Evolutionary conservation across 805 yeast genomes (phyloP).

Genomic region (Monosporozyma unispora): DNA sequence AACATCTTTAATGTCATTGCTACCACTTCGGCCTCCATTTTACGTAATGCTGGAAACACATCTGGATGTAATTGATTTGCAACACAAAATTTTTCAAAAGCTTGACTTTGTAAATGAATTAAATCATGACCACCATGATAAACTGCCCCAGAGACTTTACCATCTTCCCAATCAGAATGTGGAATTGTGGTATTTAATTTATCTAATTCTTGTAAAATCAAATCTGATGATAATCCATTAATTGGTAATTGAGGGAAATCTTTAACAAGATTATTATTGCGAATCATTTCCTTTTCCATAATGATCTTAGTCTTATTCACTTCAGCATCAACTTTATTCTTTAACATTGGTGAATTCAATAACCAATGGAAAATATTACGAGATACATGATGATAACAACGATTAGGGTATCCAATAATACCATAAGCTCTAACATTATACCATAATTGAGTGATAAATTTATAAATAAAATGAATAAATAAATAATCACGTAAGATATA

Average conservation of each 20-base stretch:
- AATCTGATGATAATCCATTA: slow-evolving; percentile 42
- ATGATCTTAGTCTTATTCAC: slow-evolving; percentile 37
- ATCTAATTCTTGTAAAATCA: slow-evolving; percentile 45
- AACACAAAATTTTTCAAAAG: slow-evolving; percentile 68
- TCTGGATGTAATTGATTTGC: slow-evolving; percentile 96
- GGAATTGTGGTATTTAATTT: slow-evolving; percentile 38
- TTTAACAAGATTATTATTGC: slow-evolving; percentile 38
- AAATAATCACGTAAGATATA: slow-evolving; percentile 18
- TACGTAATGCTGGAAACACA: slow-evolving; percentile 90
- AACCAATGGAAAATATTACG: slow-evolving; percentile 28
- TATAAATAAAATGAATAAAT: slow-evolving; percentile 13
- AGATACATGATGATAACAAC: slow-evolving; percentile 12
- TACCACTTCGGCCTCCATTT: slow-evolving; percentile 94
- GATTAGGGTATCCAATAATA: slow-evolving; percentile 22
- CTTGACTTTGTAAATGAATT: slow-evolving; percentile 61
- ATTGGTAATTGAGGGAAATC: slow-evolving; percentile 48
- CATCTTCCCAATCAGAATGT: slow-evolving; percentile 75
- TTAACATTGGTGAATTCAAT: slow-evolving; percentile 44
- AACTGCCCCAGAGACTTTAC: slow-evolving; percentile 89
- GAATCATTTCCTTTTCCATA: slow-evolving; percentile 52
- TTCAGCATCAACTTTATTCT: slow-evolving; percentile 50
- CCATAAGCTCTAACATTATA: slow-evolving; percentile 34
- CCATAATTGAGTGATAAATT: slow-evolving; percentile 5
- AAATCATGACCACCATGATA: slow-evolving; percentile 90
- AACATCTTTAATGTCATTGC: slow-evolving; percentile 77